Conservation (phyloP, 805 yeast species). For the Priceomyces carsonii region DNA sequence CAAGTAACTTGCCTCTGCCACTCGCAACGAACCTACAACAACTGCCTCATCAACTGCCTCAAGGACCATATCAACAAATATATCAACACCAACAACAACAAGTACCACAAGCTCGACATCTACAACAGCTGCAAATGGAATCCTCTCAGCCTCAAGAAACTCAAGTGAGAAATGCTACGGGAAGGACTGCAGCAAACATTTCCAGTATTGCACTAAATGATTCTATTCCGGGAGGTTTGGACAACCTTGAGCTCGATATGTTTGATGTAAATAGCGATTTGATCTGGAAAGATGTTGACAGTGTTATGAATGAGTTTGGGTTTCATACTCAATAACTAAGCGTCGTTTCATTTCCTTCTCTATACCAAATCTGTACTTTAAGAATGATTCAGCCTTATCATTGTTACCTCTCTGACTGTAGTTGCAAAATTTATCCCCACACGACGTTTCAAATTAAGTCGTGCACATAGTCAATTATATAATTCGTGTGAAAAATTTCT, state of each 20-base stretch:
- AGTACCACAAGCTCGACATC: constrained; percentile 1
- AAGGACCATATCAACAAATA: no score
- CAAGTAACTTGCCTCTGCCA: constrained; percentile 2
- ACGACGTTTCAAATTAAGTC: no score
- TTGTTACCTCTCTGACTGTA: no score
- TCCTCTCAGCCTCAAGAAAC: no score
- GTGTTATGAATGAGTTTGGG: constrained; percentile 90
- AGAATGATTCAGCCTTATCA: no score
- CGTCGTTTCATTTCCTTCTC: not conserved
- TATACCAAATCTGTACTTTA: no score
- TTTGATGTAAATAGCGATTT: constrained; percentile 53
- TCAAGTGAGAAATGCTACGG: no score
- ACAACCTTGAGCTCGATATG: constrained; percentile 39
- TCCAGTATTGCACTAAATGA: not conserved
- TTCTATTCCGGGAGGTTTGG: constrained; percentile 29
- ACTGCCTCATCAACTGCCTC: not conserved
- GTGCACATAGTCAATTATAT: no score
- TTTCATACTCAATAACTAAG: constrained; percentile 56
- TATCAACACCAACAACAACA: constrained; percentile 1
- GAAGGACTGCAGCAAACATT: no score
- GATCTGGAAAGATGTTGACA: constrained; percentile 80
- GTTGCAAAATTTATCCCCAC: no score
- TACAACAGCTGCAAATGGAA: constrained; percentile 3
- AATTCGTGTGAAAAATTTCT: no score
- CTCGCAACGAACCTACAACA: no score